Base-by-base conservation (phyloP, 106 monocot genomes). In the Ottelia alismoides region DNA sequence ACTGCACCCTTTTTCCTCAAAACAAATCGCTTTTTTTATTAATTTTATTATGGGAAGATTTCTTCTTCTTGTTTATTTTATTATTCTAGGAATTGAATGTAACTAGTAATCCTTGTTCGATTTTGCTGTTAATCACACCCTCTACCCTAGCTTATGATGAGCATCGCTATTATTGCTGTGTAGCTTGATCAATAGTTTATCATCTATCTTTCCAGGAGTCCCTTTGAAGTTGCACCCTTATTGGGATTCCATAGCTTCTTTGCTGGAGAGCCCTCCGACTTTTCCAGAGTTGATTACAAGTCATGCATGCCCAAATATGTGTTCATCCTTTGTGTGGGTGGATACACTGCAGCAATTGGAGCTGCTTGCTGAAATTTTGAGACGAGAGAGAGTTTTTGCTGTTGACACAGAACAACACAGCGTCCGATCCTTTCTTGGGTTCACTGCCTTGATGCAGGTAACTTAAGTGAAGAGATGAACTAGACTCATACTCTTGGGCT, bases 391-490 rank as follows among this genome's bases (percentile, higher is more conserved):
- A 30, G 73, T 58, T 22, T 94, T 96, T 76, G 78, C 81, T 63
- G 84, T 88, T 51, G 94, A 96, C 63, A 96, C 88, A 11, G 94
- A 96, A 56, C 94, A 96, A 55, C 94, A 96, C 65, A 88, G 81
- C 67, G 27, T 85, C n/a, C 78, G 76, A 2, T 96, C 94, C 26
- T 96, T 84, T 56, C 73, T 84, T 51, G 94, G 94, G 28, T 96
- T 78, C 65, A 85, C 94, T 59, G 84, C 94, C 52, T 61, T 96
- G 24, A 76, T 96, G 80, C 94, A 96, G 88, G 94, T 70, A 11
- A 53, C 25, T 48, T 43, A 7, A n/a, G n/a, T n/a, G n/a, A n/a
- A n/a, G n/a, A n/a, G n/a, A n/a, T n/a, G n/a, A n/a, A n/a, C n/a
- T n/a, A n/a, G n/a, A n/a, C n/a, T n/a, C n/a, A n/a, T n/a, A n/a